Percentiles rank a stretch among this genome's conserved stretches.
Evolutionary conservation across 2,329 filamentous ascomycete genomes (phyloP).

Genomic region (Diaporthe batatas): DNA sequence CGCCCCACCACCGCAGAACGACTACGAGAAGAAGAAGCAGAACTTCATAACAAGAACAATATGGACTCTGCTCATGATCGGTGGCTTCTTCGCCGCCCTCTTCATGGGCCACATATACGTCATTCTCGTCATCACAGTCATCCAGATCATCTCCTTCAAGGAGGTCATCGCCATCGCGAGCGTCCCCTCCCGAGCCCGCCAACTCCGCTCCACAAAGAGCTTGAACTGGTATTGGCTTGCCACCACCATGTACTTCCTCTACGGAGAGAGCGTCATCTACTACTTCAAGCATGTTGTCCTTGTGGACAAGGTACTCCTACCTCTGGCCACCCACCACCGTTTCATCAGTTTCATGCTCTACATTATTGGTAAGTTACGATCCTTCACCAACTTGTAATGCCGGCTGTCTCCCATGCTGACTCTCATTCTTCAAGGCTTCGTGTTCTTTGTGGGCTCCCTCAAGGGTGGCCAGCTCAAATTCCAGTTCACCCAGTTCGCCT

Average conservation of each 20-base stretch:
- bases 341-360: slow-evolving; percentile 99
- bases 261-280: slow-evolving; percentile 98
- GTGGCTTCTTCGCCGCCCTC: slow-evolving; percentile 88
- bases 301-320: slow-evolving; percentile 91
- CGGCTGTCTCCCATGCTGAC: slow-evolving; percentile 41
- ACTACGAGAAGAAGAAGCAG: slow-evolving; percentile 98
- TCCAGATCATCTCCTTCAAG: slow-evolving; percentile 98
- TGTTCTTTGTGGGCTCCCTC: slow-evolving; percentile 96
- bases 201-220: slow-evolving; percentile 93
- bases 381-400: too few relatives aligned
- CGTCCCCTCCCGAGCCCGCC: slow-evolving; percentile 90
- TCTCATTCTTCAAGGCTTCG: slow-evolving; percentile 75
- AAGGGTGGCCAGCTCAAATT: slow-evolving; percentile 98
- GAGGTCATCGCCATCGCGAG: slow-evolving; percentile 98
- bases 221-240: slow-evolving; percentile 99
- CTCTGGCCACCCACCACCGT: slow-evolving; percentile 94
- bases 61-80: slow-evolving; percentile 99
- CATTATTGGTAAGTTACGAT: slow-evolving; percentile 81
- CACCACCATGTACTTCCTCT: slow-evolving; percentile 99
- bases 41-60: slow-evolving; percentile 97
- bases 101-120: slow-evolving; percentile 99
- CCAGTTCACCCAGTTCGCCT: slow-evolving; percentile 99
- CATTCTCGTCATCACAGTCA: slow-evolving; percentile 89
- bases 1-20: slow-evolving; percentile 62
- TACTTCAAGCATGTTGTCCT: slow-evolving; percentile 99